phyloP scores from a whole-genome alignment of 345 rosid species.

The Dipteronia sinensis region DNA sequence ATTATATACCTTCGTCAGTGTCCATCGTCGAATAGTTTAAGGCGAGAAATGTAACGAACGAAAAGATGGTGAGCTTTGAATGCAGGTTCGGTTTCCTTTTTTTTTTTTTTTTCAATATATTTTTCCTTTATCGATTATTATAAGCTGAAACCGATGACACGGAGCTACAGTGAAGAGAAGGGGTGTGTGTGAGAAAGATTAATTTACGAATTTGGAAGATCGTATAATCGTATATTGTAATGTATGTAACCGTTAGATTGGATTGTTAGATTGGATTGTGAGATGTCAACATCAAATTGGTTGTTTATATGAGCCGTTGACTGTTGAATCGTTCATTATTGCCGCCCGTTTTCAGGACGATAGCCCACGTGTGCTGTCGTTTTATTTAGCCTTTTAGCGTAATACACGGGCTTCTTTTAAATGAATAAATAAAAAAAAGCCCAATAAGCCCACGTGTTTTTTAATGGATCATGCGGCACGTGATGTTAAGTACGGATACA shows the following conservation, averaged over 20 bases:
- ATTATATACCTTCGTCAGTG: slow-evolving; percentile 42
- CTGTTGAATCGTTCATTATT: not conserved
- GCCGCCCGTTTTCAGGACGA: not conserved
- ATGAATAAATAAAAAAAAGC: too few species aligned
- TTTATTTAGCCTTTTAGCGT: too few species aligned
- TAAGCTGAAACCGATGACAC: not conserved
- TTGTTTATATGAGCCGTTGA: not conserved
- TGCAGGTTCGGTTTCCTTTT: not conserved
- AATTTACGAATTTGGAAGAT: not conserved
- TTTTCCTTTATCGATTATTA: too few species aligned
- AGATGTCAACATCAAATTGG: not conserved
- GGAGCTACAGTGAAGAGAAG: not conserved
- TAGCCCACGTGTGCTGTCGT: too few species aligned
- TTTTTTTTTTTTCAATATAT: too few species aligned
- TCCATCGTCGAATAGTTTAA: slow-evolving; percentile 32
- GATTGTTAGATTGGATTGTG: not conserved
- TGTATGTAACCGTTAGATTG: not conserved
- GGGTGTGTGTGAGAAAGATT: not conserved
- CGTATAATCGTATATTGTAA: too few species aligned
- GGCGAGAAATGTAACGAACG: not conserved
- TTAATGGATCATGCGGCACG: too few species aligned
- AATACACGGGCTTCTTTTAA: too few species aligned
- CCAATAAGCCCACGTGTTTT: too few species aligned
- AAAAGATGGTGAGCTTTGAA: not conserved
- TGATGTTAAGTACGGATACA: too few species aligned